Conservation (phyloP, 1,284 basidiomycete genomes). For the Papiliotrema terrestris region DNA sequence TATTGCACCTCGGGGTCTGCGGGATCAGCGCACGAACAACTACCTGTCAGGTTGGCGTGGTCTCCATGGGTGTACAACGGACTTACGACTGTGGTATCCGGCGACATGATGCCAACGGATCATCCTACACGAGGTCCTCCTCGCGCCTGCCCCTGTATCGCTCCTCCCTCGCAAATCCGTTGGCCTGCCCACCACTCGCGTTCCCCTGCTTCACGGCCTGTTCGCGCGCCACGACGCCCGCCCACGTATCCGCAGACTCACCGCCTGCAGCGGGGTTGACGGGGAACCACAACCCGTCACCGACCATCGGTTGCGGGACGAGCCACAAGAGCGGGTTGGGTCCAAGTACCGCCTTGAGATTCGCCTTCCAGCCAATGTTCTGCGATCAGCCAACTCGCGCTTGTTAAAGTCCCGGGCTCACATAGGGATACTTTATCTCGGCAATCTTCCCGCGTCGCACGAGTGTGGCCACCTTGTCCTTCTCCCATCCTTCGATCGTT, state of each 20-base stretch:
- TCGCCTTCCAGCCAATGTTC: conserved; percentile 71
- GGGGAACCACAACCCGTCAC: conserved; percentile 73
- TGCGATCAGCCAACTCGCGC: conserved; percentile 35
- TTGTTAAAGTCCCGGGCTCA: conserved; percentile 48
- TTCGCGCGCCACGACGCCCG: conserved; percentile 29
- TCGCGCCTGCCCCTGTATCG: conserved; percentile 11
- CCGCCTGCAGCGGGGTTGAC: conserved; percentile 73
- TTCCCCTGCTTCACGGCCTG: conserved; percentile 2
- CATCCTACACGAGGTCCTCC: conserved; percentile 19
- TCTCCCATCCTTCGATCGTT: conserved; percentile 97
- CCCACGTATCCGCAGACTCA: conserved; percentile 53
- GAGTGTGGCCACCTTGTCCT: conserved; percentile 85
- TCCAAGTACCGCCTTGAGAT: conserved; percentile 75
- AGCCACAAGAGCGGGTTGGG: conserved; percentile 73
- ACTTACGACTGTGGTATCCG: no score
- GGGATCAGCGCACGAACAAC: conserved; percentile 1
- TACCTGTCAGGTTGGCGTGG: conserved; percentile 7
- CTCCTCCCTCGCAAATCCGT: conserved; percentile 13
- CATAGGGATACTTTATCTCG: conserved; percentile 91
- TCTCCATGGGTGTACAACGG: no score
- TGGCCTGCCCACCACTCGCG: conserved; percentile 11
- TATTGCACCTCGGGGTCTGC: conserved; percentile 49
- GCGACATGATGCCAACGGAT: no score
- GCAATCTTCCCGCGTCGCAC: conserved; percentile 79
- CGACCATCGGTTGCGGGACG: conserved; percentile 58